Percentiles rank a stretch among this genome's conserved stretches.
phyloP scores from a whole-genome alignment of 352 stramenopile species.

The Phytopythium oedochilum region DNA sequence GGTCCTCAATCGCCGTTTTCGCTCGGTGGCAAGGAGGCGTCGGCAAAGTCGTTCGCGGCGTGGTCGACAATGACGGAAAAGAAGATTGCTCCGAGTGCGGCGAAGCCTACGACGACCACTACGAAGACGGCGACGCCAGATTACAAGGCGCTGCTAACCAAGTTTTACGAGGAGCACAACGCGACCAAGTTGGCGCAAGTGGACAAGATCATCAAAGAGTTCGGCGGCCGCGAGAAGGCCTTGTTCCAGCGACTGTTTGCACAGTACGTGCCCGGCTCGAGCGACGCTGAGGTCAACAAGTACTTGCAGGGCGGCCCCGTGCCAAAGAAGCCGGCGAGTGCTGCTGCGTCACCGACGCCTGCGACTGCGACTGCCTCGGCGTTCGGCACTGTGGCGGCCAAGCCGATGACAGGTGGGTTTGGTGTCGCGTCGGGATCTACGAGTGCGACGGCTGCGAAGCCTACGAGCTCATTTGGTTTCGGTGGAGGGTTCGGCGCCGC shows the following conservation, averaged over 20 bases:
- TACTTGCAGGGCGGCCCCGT: slow-evolving; percentile 49
- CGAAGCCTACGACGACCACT: slow-evolving; percentile 1
- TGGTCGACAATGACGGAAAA: slow-evolving; percentile 11
- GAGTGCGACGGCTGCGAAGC: slow-evolving; percentile 2
- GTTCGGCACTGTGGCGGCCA: slow-evolving; percentile 8
- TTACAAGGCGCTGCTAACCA: slow-evolving; percentile 46
- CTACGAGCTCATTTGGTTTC: slow-evolving; percentile 16
- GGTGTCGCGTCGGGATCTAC: slow-evolving; percentile 8
- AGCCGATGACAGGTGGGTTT: slow-evolving; percentile 23
- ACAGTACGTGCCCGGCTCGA: slow-evolving; percentile 56
- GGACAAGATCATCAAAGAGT: slow-evolving; percentile 50
- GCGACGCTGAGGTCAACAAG: slow-evolving; percentile 51
- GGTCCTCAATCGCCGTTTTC: slow-evolving; percentile 15
- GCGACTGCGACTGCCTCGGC: slow-evolving; percentile 6
- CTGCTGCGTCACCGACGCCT: slow-evolving; percentile 9
- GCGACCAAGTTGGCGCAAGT: slow-evolving; percentile 32
- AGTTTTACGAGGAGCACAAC: slow-evolving; percentile 70
- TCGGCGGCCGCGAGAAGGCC: slow-evolving; percentile 49
- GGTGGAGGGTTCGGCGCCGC: slow-evolving; percentile 17
- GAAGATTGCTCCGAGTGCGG: slow-evolving; percentile 5
- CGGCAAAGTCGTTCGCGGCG: slow-evolving; percentile 19
- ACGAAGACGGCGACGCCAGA: slow-evolving; percentile 9
- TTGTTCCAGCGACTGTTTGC: slow-evolving; percentile 58
- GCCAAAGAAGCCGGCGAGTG: slow-evolving; percentile 28
- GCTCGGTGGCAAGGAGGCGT: slow-evolving; percentile 22